These are phyloP conservation scores for Alternaria burnsii DNA, from an alignment of 2,329 filamentous ascomycete species.

Conservation along the genomic window DNA sequence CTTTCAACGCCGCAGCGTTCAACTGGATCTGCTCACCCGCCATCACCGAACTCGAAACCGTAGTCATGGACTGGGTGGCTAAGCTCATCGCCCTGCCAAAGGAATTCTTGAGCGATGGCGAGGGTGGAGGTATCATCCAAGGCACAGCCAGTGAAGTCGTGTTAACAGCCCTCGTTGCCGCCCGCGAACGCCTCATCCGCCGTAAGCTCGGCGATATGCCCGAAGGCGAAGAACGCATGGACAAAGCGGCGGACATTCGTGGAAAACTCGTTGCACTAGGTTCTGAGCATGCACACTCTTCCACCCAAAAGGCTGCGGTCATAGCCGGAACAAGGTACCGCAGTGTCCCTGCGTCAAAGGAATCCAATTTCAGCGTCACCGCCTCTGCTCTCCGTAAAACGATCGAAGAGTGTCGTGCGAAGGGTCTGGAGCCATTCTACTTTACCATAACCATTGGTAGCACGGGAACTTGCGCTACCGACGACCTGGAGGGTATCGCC, in stretches of 20 bases:
- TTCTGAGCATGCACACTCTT: slow-evolving; percentile 81
- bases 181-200: slow-evolving; percentile 72
- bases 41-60: slow-evolving; percentile 90
- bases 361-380: slow-evolving; percentile 75
- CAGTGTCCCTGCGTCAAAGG: slow-evolving; percentile 69
- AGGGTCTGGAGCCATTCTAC: slow-evolving; percentile 84
- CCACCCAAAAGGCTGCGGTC: slow-evolving; percentile 85
- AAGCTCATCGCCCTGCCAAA: slow-evolving; percentile 76
- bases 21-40: slow-evolving; percentile 97
- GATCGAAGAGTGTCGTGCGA: slow-evolving; percentile 70
- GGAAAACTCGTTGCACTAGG: slow-evolving; percentile 81
- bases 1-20: slow-evolving; percentile 90
- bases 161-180: slow-evolving; percentile 85
- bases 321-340: slow-evolving; percentile 86
- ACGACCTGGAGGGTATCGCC: slow-evolving; percentile 78
- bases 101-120: slow-evolving; percentile 75
- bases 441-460: slow-evolving; percentile 85
- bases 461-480: slow-evolving; percentile 86
- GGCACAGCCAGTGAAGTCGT: slow-evolving; percentile 89
- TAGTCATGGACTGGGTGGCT: slow-evolving; percentile 91
- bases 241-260: slow-evolving; percentile 71
- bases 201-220: slow-evolving; percentile 38
- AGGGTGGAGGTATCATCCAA: slow-evolving; percentile 93
- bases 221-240: slow-evolving; percentile 52
- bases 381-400: slow-evolving; percentile 67